phyloP scores from a whole-genome alignment of 148 eudicot genomes.

The Heliamphora exappendiculata region DNA sequence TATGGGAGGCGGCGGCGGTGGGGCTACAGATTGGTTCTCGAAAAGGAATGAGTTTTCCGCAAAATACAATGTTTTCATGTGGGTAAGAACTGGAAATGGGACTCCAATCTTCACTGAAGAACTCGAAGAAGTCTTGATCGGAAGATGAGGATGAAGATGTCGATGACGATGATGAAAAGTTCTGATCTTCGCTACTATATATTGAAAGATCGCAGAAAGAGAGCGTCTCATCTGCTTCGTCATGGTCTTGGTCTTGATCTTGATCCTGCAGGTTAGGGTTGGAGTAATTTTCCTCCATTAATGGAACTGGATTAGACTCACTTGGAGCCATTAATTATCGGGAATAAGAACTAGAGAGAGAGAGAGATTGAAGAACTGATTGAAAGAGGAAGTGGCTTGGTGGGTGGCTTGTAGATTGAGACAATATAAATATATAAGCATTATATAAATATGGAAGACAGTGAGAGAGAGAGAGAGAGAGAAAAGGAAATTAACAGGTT shows the following conservation, averaged over 20 bases:
- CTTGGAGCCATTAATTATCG: neutral
- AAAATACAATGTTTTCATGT: constrained; percentile 18
- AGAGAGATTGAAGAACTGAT: neutral
- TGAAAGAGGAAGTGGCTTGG: neutral
- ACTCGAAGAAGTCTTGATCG: constrained; percentile 26
- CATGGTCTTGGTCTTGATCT: too few relatives aligned
- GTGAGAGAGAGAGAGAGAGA: too few relatives aligned
- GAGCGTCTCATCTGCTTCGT: constrained; percentile 23
- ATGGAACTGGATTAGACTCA: neutral
- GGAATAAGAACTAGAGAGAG: neutral
- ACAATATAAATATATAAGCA: too few relatives aligned
- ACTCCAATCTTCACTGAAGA: constrained; percentile 23
- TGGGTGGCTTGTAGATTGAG: neutral
- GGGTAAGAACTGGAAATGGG: neutral
- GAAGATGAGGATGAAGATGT: neutral
- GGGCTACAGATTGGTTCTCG: neutral
- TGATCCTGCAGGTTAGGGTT: neutral
- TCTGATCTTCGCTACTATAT: constrained; percentile 15
- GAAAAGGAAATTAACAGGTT: too few relatives aligned
- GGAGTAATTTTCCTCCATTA: neutral
- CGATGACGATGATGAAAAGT: neutral
- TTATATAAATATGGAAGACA: too few relatives aligned
- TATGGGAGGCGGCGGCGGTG: neutral
- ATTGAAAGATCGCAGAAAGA: constrained; percentile 27
- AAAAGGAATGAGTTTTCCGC: constrained; percentile 6